phyloP scores from a whole-genome alignment of 306 rosid species.

The Trifolium repens region DNA sequence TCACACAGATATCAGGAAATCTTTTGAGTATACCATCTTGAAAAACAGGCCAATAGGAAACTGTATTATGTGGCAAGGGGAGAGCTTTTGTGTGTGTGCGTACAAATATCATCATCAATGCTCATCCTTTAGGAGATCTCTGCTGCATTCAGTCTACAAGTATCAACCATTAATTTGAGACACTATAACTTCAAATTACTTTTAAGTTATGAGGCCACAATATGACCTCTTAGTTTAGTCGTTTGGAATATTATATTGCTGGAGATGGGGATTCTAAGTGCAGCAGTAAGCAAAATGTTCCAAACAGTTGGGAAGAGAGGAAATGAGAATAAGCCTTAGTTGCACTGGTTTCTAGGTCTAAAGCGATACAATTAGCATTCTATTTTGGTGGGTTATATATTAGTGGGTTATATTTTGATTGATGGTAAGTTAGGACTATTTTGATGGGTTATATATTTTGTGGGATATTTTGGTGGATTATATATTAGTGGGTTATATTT shows the following conservation, averaged over 20 bases:
- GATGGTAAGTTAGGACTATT: too few species aligned
- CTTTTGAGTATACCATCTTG: too few species aligned
- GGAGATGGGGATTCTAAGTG: constrained; percentile 8
- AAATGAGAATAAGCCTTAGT: not conserved
- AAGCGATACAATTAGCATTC: constrained; percentile 9
- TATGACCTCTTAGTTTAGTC: constrained; percentile 5
- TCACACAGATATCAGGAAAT: too few species aligned
- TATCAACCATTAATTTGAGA: constrained; percentile 17
- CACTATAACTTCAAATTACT: constrained; percentile 17
- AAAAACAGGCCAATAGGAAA: too few species aligned
- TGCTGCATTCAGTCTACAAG: constrained; percentile 9
- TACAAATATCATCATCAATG: too few species aligned
- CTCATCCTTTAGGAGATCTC: not conserved
- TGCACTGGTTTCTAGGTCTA: constrained; percentile 5
- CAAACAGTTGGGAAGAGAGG: constrained; percentile 10
- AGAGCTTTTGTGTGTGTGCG: too few species aligned
- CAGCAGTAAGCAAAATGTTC: not conserved
- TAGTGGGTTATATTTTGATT: too few species aligned
- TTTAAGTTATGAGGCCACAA: constrained; percentile 6
- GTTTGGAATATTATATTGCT: not conserved
- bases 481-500: too few species aligned
- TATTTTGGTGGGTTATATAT: too few species aligned
- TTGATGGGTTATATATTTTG: too few species aligned
- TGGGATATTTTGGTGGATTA: too few species aligned
- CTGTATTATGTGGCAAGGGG: too few species aligned